Base-by-base conservation (phyloP, 2,329 filamentous ascomycete genomes). In the Diplocarpon rosae region DNA sequence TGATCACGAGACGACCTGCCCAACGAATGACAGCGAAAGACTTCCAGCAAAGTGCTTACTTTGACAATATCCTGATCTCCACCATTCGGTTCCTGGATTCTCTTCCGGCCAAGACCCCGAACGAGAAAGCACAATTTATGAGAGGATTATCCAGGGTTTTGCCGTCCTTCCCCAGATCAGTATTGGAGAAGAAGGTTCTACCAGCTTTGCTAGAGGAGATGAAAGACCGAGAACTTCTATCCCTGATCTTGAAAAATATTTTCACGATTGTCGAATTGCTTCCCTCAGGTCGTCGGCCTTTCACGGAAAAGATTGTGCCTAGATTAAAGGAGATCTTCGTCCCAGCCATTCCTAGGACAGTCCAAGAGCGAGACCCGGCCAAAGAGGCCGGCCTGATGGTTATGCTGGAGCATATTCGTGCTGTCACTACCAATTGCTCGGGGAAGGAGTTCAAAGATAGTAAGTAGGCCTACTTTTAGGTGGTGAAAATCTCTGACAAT, bases 381-480 rank as follows among this genome's bases (percentile, higher is more conserved):
- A 83, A 85, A 56, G 92, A 98, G 62, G 87, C 89, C 1, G 90
- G 89, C 1, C 68, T 98, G 17, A 92, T 95, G 78, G 82, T 95
- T 10, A 70, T 96, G 14, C 71, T 98, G 2, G 88, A 96, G 53
- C 84, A 95, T 51, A 80, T 94, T 58, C 68, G 73, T 13, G 68
- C 80, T 1, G 78, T 94, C 49, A 78, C 85, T 3, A 78, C 80
- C 10, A 95, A 93, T 54, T 92, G 83, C 53, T 80, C 82, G 1
- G 88, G 88, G 3, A 92, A 89, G 57, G 88, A 95, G 51, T 96
- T 96, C 62, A 94, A 95, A 65, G 90, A 96, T 54, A 83, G 84
- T 86, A 62, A 57, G 77, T 67, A 32, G 9, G 3, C 24, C 13
- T 28, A 28, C n/a, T 11, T 13, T 29, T 14, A 24, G 9, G 14